Evolutionary conservation across 371 early-diverging fungal species (phyloP).

Genomic region (Nematocida sp.): DNA sequence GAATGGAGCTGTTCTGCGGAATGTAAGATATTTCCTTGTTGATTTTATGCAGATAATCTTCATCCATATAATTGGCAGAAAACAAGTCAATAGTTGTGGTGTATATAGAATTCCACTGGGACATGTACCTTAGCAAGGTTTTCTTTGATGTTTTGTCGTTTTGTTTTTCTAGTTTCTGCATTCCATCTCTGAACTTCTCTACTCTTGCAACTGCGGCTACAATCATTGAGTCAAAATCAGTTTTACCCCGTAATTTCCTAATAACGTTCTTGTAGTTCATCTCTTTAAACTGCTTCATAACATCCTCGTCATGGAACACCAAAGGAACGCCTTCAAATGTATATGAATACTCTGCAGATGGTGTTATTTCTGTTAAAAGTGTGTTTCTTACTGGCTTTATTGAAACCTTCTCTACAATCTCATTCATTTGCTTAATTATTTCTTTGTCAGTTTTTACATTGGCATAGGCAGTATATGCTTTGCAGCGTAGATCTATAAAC

Average conservation of each 20-base stretch:
- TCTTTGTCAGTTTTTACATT: conserved; percentile 5
- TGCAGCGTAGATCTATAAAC: not conserved
- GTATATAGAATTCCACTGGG: conserved; percentile 40
- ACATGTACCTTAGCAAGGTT: conserved; percentile 22
- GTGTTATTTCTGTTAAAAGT: not conserved
- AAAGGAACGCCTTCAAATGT: conserved; percentile 3
- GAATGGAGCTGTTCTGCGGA: not conserved
- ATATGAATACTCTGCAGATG: not conserved
- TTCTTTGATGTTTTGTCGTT: not conserved
- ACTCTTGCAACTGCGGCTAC: not conserved
- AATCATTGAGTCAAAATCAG: conserved; percentile 30
- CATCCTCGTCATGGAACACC: not conserved
- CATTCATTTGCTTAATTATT: not conserved
- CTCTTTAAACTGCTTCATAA: conserved; percentile 2
- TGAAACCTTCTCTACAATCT: not conserved
- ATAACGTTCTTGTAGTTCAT: conserved; percentile 33
- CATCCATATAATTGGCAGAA: conserved; percentile 15
- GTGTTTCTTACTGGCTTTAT: not conserved
- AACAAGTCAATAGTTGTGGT: conserved; percentile 2
- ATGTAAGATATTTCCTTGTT: not conserved
- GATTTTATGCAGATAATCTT: conserved; percentile 15
- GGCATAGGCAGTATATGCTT: not conserved
- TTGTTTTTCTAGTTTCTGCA: not conserved
- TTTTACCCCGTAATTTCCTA: not conserved
- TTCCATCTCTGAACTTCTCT: conserved; percentile 25